Percentiles rank a stretch among this genome's conserved stretches.
phyloP scores from a whole-genome alignment of 192 early-diverging fungal genomes.

The Borealophlyctis nickersoniae region DNA sequence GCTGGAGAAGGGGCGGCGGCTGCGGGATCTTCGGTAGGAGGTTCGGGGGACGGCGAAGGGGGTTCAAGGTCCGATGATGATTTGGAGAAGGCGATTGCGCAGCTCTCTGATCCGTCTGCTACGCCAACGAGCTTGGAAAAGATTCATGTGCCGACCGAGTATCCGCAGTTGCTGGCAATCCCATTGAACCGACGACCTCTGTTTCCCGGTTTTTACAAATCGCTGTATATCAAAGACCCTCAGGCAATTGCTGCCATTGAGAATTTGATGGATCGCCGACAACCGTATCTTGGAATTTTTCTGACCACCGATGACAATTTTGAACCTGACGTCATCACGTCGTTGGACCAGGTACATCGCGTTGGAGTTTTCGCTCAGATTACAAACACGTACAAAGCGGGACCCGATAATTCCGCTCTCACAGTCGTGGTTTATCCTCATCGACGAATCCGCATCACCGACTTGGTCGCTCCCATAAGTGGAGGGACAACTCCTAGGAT shows the following conservation, averaged over 20 bases:
- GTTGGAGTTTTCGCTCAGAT: conserved; percentile 98
- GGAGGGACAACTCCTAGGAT: conserved; percentile 6
- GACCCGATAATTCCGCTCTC: conserved; percentile 65
- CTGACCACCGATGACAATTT: conserved; percentile 86
- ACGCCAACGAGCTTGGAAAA: conserved; percentile 23
- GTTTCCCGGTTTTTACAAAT: conserved; percentile 98
- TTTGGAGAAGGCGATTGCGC: conserved; percentile 14
- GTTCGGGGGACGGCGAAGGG: conserved; percentile 1
- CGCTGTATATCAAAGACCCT: conserved; percentile 93
- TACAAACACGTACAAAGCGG: conserved; percentile 77
- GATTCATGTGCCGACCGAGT: conserved; percentile 75
- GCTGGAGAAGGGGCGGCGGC: conserved; percentile 4
- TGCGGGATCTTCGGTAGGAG: background rate
- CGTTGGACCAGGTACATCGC: conserved; percentile 73
- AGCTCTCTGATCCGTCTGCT: conserved; percentile 12
- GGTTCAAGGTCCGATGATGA: background rate
- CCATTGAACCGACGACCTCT: conserved; percentile 89
- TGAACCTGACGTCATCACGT: conserved; percentile 78
- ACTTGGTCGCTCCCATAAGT: conserved; percentile 43
- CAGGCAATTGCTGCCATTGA: conserved; percentile 88
- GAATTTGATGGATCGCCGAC: conserved; percentile 82
- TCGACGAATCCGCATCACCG: conserved; percentile 79
- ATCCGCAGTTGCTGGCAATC: conserved; percentile 90
- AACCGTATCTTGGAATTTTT: conserved; percentile 97
- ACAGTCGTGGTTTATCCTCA: conserved; percentile 97